Conservation (phyloP, 306 rosid genomes). For the Crataegus laevigata region DNA sequence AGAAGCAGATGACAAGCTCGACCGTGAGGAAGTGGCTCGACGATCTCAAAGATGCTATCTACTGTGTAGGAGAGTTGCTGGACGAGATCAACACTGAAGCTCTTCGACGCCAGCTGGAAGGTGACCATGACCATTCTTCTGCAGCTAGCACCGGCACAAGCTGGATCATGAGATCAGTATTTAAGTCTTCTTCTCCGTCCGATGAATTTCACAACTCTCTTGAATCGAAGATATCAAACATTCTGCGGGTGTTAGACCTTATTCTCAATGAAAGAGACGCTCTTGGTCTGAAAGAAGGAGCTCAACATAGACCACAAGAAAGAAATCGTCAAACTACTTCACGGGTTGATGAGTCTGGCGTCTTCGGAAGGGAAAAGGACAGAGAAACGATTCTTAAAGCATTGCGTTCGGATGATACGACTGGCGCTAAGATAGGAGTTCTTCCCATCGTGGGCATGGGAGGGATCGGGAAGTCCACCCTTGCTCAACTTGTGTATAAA, state of each 20-base stretch:
- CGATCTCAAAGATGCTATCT: neutral
- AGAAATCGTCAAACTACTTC: neutral
- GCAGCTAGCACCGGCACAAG: too few relatives aligned
- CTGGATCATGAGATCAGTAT: too few relatives aligned
- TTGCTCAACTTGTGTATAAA: too few relatives aligned
- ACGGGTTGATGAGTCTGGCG: neutral
- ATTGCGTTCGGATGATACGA: neutral
- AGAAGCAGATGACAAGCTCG: slow-evolving; percentile 10
- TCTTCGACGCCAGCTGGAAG: neutral
- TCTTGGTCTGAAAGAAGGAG: neutral
- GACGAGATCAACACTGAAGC: slow-evolving; percentile 29
- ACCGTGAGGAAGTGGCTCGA: slow-evolving; percentile 16
- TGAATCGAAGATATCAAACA: too few relatives aligned
- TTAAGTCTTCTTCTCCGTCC: neutral
- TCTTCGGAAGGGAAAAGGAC: slow-evolving; percentile 9
- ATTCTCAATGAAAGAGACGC: neutral
- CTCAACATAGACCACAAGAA: too few relatives aligned
- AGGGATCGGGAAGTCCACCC: too few relatives aligned
- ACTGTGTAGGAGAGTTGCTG: slow-evolving; percentile 15
- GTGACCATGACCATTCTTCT: neutral
- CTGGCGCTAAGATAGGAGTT: neutral
- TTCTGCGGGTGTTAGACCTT: neutral
- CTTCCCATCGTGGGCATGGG: slow-evolving; percentile 14
- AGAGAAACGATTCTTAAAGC: neutral
- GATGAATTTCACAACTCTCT: too few relatives aligned